A percentile compares a stretch with the other conserved stretches of the same genome.
phyloP scores from a whole-genome alignment of 2,329 filamentous ascomycete genomes.

The Cryphonectria nitschkei region DNA sequence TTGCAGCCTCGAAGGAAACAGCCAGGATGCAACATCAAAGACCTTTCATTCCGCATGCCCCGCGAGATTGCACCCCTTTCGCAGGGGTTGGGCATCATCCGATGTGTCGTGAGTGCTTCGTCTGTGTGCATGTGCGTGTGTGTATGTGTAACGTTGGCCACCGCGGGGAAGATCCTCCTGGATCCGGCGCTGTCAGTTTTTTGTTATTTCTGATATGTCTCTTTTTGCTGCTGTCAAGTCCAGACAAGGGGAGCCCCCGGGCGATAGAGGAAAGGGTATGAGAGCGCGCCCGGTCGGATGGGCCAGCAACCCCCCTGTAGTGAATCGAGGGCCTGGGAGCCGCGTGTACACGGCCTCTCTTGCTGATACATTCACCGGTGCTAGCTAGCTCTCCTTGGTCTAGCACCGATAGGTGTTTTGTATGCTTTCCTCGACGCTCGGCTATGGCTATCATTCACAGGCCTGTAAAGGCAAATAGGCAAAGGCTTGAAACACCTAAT shows the following conservation, averaged over 20 bases:
- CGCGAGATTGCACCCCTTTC: background rate
- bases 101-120: background rate
- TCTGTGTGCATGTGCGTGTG: no score
- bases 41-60: background rate
- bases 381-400: background rate
- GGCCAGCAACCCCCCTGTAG: background rate
- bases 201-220: background rate
- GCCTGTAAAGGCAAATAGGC: background rate
- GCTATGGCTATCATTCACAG: background rate
- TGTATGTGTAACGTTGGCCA: background rate
- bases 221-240: background rate
- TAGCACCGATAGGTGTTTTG: background rate
- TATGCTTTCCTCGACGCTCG: background rate
- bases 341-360: no score
- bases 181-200: background rate
- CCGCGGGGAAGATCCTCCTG: background rate
- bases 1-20: background rate
- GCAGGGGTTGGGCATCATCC: background rate
- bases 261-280: no score
- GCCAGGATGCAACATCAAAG: background rate
- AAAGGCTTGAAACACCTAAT: background rate
- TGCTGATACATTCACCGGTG: background rate
- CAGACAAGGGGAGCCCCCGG: background rate
- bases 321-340: background rate
- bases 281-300: background rate